Evolutionary conservation across 1,284 basidiomycete species (phyloP).

Genomic region (Hymenochaete sp.): DNA sequence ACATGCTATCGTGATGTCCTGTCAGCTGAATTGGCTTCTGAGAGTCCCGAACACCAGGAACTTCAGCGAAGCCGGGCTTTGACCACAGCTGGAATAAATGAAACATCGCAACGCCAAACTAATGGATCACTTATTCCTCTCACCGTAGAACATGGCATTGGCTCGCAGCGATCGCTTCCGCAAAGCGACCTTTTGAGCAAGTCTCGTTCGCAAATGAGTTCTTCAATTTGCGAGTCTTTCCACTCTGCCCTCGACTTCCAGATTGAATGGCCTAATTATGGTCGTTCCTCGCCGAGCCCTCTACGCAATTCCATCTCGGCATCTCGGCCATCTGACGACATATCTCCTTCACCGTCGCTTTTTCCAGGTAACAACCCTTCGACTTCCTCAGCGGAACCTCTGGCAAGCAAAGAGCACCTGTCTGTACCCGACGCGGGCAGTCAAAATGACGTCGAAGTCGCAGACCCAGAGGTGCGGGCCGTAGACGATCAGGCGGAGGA

Average conservation of each 20-base stretch:
- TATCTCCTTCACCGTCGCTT: not conserved
- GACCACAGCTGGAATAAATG: too few species aligned
- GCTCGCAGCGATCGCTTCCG: constrained; percentile 20
- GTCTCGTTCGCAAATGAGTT: constrained; percentile 33
- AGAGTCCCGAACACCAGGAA: too few species aligned
- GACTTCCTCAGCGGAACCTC: not conserved
- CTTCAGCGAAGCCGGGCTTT: too few species aligned
- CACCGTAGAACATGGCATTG: too few species aligned
- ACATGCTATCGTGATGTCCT: constrained; percentile 71
- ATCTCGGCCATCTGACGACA: not conserved
- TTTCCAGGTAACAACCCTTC: constrained; percentile 1
- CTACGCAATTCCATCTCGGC: too few species aligned
- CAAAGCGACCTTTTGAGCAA: constrained; percentile 20
- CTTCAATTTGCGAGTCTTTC: constrained; percentile 50
- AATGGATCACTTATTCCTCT: too few species aligned
- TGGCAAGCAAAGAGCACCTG: too few species aligned
- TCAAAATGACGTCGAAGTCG: not conserved
- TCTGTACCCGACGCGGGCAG: too few species aligned
- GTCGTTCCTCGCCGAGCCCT: too few species aligned
- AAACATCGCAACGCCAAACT: too few species aligned
- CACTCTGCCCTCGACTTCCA: constrained; percentile 55
- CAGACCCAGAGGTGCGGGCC: too few species aligned
- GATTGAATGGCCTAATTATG: constrained; percentile 39
- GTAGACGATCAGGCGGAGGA: constrained; percentile 72
- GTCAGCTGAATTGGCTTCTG: constrained; percentile 62